Conservation (phyloP, 495 filamentous ascomycete genomes). For the Talaromyces proteolyticus region DNA sequence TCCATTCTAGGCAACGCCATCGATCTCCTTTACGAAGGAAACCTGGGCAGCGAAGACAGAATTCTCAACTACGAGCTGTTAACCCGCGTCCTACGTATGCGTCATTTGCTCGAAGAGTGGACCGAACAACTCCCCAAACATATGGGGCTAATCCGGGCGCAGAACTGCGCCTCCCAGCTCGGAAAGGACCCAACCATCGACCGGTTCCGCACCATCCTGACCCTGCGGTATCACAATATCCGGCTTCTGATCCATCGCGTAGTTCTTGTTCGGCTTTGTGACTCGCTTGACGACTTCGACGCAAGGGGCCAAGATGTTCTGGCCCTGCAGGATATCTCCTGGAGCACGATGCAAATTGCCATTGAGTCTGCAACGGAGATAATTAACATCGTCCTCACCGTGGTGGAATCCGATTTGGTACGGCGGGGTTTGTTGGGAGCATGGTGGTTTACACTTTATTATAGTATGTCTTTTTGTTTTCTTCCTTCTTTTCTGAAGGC, state of each 20-base stretch:
- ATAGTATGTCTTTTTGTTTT: constrained; percentile 19
- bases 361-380: constrained; percentile 29
- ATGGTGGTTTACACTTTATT: constrained; percentile 39
- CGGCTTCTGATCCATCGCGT: constrained; percentile 31
- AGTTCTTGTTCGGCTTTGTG: constrained; percentile 31
- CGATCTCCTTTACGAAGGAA: constrained; percentile 32
- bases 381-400: constrained; percentile 25
- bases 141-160: neutral
- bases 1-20: constrained; percentile 19
- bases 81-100: neutral
- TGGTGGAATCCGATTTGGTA: constrained; percentile 17
- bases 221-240: constrained; percentile 30
- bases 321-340: constrained; percentile 25
- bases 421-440: constrained; percentile 25
- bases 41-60: constrained; percentile 23
- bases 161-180: neutral
- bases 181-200: neutral
- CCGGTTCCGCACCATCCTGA: constrained; percentile 25
- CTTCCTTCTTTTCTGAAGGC: neutral
- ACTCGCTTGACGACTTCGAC: constrained; percentile 19
- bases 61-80: neutral
- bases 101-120: neutral
- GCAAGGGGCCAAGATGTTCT: constrained; percentile 16
- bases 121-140: neutral
- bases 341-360: constrained; percentile 29